A percentile compares a stretch with the other conserved stretches of the same genome.
Evolutionary conservation across 192 early-diverging fungal genomes (phyloP).

Genomic region (Gigaspora rosea): DNA sequence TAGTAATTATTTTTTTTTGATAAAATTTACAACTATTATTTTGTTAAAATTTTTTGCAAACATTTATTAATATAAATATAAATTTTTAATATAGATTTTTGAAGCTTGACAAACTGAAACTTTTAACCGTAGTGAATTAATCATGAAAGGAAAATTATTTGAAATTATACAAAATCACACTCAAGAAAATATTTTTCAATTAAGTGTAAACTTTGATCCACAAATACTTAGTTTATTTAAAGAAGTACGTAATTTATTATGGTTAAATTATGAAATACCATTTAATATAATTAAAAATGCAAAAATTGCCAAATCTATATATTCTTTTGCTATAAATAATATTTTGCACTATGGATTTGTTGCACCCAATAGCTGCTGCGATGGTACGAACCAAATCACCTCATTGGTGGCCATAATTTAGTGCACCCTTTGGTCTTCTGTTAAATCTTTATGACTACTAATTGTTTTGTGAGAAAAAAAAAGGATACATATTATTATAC

Average conservation of each 20-base stretch:
- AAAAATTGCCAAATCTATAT: constrained; percentile 94
- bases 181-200: constrained; percentile 67
- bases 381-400: too few species aligned
- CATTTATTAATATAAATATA: background rate
- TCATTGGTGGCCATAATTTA: too few species aligned
- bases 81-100: constrained; percentile 57
- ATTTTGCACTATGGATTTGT: too few species aligned
- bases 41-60: background rate
- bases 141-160: constrained; percentile 88
- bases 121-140: constrained; percentile 72
- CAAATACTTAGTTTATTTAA: constrained; percentile 97
- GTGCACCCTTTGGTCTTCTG: too few species aligned
- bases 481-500: too few species aligned
- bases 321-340: constrained; percentile 98
- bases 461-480: too few species aligned
- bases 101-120: constrained; percentile 91
- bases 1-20: constrained; percentile 34
- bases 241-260: constrained; percentile 96
- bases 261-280: constrained; percentile 93
- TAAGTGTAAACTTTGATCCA: constrained; percentile 92
- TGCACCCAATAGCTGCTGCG: too few species aligned
- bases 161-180: constrained; percentile 81
- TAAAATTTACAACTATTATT: too few species aligned
- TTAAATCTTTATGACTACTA: too few species aligned
- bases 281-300: constrained; percentile 86